Evolutionary conservation across 257 asterid species (phyloP), one percentile per base, ranked within the genome.

Genomic region (Fraxinus pennsylvanica): DNA sequence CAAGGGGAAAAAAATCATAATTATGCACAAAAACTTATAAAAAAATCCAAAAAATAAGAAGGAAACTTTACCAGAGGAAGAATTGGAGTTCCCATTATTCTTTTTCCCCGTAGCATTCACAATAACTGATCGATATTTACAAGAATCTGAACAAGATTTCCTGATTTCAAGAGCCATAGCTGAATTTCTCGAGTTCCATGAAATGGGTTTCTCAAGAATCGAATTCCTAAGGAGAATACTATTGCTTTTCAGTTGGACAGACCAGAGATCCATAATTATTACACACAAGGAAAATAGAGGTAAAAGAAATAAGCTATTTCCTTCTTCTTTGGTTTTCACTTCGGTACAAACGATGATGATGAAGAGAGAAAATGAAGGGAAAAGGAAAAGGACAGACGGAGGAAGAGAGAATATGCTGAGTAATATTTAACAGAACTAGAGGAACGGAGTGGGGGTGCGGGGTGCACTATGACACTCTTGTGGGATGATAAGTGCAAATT

Each of bases 21-120:
- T 61, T 63, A 63, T 63, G 35, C 19, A 25, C 69, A 25, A 10
- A 25, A 63, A 63, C 27, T 25, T 59, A 59, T n/a, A 12, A 59
- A n/a, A n/a, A 70, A 45, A 9, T 57, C 5, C 15, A 38, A 8
- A 17, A 72, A 13, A 4, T 32, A 25, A 74, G 50, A 71, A 38
- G 13, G 22, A n/a, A 63, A 33, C 8, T 27, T 70, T 81, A 86
- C 92, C 96, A 71, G 90, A 80, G 74, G 91, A 84, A 22, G 92
- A 85, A 78, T 87, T 81, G 69, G 88, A 81, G 78, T 85, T 85
- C 33, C 91, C 92, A 4, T 87, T 68, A 72, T 88, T 89, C 86
- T 88, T 91, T 79, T 89, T 90, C 80, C 81, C 97, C 86, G 69
- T 79, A 77, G 97, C 96, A 82, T 72, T 83, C 70, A 90, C 85